Base-by-base conservation (phyloP, 441 rosid species). In the Erodium moschatum region DNA sequence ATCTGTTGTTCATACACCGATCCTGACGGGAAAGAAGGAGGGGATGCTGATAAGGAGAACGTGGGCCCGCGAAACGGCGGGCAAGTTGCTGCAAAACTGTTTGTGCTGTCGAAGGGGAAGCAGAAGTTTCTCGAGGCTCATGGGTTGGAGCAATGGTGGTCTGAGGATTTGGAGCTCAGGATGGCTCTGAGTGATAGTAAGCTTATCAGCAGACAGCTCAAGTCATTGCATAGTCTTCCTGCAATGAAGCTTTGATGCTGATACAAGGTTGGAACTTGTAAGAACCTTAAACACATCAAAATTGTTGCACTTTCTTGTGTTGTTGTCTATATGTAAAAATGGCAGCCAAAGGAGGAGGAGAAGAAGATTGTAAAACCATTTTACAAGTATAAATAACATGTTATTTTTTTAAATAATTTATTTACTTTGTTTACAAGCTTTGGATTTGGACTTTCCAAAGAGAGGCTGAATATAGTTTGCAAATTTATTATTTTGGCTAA, bases 121-220 rank as follows among this genome's bases (percentile, higher is more conserved):
- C 96, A 94, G 82, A 89, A 80, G 82, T 87, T 91, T 82, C 81
- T 74, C 0, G 97, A 94, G 80, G 97, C 97, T 33, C 98, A 94
- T 35, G 97, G 97, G 24, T 60, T 94, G 66, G 94, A 94, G 75
- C 97, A 94, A 68, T 91, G 98, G 98, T 94, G 97, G 98, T 91
- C 98, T 0, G 88, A 89, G 71, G 86, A 88, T 69, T 74, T 82
- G 79, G 85, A 87, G 48, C 91, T 86, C 61, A 87, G 85, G 64
- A 82, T 74, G 73, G 87, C 89, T 73, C 75, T 86, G n/a, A 83
- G 82, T 48, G 82, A 81, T 72, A 86, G 95, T 85, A 88, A 84
- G 71, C 79, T 94, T 65, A 88, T 93, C 67, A 87, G 84, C 85
- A 86, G 88, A 80, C 97, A 94, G 79, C 88, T 94, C 73, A 87